Base-by-base conservation (phyloP, 139 green algal species). In the Auxenochlorella protothecoides region DNA sequence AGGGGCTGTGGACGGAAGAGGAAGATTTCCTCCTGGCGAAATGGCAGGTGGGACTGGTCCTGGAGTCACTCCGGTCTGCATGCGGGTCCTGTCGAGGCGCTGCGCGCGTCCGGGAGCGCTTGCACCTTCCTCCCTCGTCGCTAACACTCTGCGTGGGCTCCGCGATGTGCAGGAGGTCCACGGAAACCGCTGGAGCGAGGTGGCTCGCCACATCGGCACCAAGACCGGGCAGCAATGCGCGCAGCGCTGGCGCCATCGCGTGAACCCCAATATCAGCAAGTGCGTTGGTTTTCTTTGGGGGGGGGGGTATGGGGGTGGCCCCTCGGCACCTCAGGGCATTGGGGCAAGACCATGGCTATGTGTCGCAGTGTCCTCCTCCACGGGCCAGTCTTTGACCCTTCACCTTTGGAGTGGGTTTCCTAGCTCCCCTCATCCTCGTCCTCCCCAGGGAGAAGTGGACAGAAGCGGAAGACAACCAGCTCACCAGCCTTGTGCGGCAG, bases 211-310 rank as follows among this genome's bases (percentile, higher is more conserved):
- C 69, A 90, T 96, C 53, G 78, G 82, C 6, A 85, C 83, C 16
- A 79, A 89, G 4, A 94, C 85, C 13, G 91, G 91, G 1, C 91
- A 96, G 76, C 86, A 92, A 68, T 94, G 88, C 71, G 91, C 91
- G 5, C 74, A 96, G 76, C 83, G 91, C 8, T 96, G 91, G 91
- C 81, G 91, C 9, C 91, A 96, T 72, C 75, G 89, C 77, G 87
- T 96, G 4, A 96, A 96, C 75, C 91, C 91, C 6, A 85, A 91
- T 72, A 95, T 96, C 56, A 65, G 66, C 27, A 81, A 81, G 27
- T 44, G 27, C 27, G 57, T 62, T 14, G 9, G 57, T 62, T 62
- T 62, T 7, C 8, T 62, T 62, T 14, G 57, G 8, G 9, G 57
- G 9, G 57, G 8, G 7, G 57, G 57, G 57, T 15, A 62, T 15